Evolutionary conservation across 345 rosid species (phyloP).

Genomic region (Populus deltoides): DNA sequence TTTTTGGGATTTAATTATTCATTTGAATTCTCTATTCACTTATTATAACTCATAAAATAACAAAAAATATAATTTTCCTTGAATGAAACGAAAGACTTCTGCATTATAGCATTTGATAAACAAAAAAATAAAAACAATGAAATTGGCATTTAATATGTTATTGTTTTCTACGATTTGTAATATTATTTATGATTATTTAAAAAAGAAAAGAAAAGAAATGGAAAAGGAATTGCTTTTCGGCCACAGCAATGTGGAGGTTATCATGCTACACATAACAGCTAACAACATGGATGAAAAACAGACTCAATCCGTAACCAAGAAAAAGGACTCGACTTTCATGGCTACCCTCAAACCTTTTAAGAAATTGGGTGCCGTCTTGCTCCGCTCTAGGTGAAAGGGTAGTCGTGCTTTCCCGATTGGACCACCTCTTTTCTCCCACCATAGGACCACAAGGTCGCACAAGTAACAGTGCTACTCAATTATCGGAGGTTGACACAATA

Average conservation of each 20-base stretch:
- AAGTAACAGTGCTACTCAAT: too few species aligned
- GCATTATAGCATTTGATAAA: not conserved
- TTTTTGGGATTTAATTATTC: too few species aligned
- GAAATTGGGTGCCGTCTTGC: not conserved
- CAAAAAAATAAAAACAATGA: too few species aligned
- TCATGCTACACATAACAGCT: not conserved
- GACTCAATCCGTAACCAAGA: not conserved
- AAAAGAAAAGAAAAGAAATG: too few species aligned
- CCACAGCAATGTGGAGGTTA: not conserved
- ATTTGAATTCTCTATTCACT: not conserved
- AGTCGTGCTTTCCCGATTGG: conserved; percentile 5
- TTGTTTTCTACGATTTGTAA: not conserved
- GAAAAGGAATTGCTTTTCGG: not conserved
- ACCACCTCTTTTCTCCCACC: conserved; percentile 5
- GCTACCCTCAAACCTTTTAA: not conserved
- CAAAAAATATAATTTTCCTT: not conserved
- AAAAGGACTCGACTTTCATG: not conserved
- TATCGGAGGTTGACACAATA: not conserved
- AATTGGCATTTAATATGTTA: too few species aligned
- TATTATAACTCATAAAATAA: too few species aligned
- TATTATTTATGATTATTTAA: too few species aligned
- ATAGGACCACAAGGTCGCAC: conserved; percentile 9
- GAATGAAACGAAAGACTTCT: not conserved
- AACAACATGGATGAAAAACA: not conserved
- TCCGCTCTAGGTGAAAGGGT: not conserved